Evolutionary conservation across 139 green algal genomes (phyloP).

Genomic region (Trebouxia sp.): DNA sequence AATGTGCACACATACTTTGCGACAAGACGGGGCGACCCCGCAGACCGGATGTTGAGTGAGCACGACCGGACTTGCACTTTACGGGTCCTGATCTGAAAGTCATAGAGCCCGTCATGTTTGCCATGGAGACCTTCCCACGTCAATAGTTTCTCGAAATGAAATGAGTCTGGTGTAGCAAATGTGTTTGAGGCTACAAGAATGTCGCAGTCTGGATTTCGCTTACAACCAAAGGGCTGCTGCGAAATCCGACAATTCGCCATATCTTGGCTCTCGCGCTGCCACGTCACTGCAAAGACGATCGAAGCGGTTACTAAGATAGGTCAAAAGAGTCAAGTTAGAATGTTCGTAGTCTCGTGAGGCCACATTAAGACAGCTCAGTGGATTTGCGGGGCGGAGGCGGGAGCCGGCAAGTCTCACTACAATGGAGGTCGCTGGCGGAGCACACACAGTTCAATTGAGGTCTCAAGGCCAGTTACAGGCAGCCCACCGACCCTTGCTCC

Average conservation of each 20-base stretch:
- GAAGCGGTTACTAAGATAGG: too few relatives aligned
- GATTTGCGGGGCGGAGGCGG: too few relatives aligned
- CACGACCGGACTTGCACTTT: not conserved
- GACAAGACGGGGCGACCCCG: not conserved
- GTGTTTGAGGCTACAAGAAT: too few relatives aligned
- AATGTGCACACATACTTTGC: not conserved
- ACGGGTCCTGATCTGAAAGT: conserved; percentile 16
- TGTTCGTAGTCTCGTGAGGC: too few relatives aligned
- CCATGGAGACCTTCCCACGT: too few relatives aligned
- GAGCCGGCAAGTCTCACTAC: too few relatives aligned
- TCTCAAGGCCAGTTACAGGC: too few relatives aligned
- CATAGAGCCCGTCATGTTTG: not conserved
- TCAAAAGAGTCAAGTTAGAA: too few relatives aligned
- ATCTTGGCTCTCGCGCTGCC: not conserved
- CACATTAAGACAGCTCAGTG: too few relatives aligned
- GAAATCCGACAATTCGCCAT: conserved; percentile 11
- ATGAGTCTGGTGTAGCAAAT: too few relatives aligned
- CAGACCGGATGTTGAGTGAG: not conserved
- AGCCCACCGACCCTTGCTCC: too few relatives aligned
- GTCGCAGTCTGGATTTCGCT: not conserved
- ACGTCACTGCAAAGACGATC: not conserved
- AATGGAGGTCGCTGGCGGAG: not conserved
- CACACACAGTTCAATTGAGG: not conserved
- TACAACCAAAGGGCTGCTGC: conserved; percentile 1
- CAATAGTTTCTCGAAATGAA: too few relatives aligned